Evolutionary conservation across 2,329 filamentous ascomycete species (phyloP).

Genomic region (Alternaria atra): DNA sequence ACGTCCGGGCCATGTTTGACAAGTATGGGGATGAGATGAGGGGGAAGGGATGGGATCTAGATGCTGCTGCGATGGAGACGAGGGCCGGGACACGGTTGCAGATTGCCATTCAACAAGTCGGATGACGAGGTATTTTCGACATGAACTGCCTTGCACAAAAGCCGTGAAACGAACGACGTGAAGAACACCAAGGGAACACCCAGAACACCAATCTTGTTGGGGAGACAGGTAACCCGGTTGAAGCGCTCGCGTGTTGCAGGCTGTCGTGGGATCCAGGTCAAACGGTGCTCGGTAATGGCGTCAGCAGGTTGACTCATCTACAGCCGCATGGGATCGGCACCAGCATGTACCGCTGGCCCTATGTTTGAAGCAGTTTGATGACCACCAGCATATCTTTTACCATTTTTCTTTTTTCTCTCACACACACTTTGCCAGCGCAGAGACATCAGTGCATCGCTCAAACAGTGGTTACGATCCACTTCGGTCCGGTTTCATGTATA

Average conservation of each 20-base stretch:
- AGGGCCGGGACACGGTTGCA: conserved; percentile 57
- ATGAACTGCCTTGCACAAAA: conserved; percentile 4
- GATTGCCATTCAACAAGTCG: conserved; percentile 18
- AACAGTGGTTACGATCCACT: conserved; percentile 22
- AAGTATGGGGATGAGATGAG: conserved; percentile 54
- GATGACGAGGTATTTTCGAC: background rate
- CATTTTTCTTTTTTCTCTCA: conserved; percentile 1
- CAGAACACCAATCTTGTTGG: background rate
- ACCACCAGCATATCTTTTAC: conserved; percentile 8
- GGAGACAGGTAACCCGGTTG: conserved; percentile 12
- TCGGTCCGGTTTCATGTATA: conserved; percentile 32
- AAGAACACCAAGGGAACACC: conserved; percentile 1
- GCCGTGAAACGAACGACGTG: conserved; percentile 14
- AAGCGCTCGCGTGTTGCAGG: conserved; percentile 12
- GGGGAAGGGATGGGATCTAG: conserved; percentile 71
- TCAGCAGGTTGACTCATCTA: conserved; percentile 9
- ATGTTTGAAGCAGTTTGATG: conserved; percentile 19
- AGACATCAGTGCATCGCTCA: conserved; percentile 5
- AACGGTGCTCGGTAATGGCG: conserved; percentile 10
- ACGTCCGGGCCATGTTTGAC: conserved; percentile 56
- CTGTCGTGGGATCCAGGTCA: conserved; percentile 9
- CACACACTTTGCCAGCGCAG: background rate
- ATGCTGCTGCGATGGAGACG: conserved; percentile 72
- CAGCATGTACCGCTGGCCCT: conserved; percentile 10
- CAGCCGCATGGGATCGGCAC: conserved; percentile 12